Percentiles rank a stretch among this genome's conserved stretches.
These are phyloP conservation scores for Phytophthora podocarpi DNA, from an alignment of 352 stramenopile genomes.

Conservation along the genomic window DNA sequence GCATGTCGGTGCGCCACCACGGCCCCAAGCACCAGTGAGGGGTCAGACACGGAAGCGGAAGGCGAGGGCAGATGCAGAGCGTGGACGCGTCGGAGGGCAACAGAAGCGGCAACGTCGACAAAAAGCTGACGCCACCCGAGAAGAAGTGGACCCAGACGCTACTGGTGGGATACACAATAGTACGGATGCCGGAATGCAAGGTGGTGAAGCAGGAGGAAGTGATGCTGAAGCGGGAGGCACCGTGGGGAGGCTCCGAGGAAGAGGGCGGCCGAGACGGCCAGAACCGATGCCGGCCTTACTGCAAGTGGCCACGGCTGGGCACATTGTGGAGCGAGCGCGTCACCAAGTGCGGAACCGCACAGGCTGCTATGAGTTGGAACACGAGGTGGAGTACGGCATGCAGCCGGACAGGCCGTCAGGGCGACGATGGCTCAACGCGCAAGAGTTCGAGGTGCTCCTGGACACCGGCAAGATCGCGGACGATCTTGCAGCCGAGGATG, in stretches of 20 bases:
- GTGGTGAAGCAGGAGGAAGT: no score
- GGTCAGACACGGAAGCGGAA: no score
- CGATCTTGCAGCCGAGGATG: conserved; percentile 3
- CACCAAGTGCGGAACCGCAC: neutral
- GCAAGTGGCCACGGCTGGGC: neutral
- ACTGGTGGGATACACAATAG: no score
- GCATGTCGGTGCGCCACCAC: no score
- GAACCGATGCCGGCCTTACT: neutral
- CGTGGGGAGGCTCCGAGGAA: neutral
- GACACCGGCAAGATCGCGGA: conserved; percentile 7
- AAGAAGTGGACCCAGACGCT: no score
- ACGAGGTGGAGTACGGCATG: conserved; percentile 4
- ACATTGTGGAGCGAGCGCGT: neutral
- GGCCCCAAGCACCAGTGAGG: no score
- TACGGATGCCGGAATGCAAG: no score
- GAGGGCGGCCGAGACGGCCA: neutral
- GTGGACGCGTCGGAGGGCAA: no score
- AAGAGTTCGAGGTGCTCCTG: neutral
- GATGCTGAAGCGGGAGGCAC: no score
- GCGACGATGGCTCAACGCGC: neutral
- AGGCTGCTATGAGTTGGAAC: neutral
- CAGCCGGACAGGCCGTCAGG: neutral
- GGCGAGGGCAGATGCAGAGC: no score
- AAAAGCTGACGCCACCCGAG: no score
- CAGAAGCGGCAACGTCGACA: no score